These are phyloP conservation scores for Penstemon eatonii DNA, from an alignment of 257 asterid species.

Conservation along the genomic window DNA sequence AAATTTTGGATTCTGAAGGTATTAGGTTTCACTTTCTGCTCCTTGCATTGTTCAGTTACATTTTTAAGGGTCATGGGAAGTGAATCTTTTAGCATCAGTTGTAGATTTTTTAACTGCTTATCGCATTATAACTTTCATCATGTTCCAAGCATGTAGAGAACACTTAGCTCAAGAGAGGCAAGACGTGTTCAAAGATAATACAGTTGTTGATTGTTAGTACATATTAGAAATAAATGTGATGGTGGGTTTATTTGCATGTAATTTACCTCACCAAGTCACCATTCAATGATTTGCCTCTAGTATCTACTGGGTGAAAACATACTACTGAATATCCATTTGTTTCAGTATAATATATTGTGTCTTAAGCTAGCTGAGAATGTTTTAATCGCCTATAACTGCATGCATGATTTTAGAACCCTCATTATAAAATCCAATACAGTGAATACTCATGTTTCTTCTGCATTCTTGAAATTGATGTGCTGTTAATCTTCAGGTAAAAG, in stretches of 20 bases:
- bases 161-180: background rate
- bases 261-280: background rate
- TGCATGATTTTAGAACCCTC: too few relatives aligned
- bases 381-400: background rate
- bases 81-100: background rate
- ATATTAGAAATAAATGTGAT: background rate
- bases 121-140: too few relatives aligned
- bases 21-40: slow-evolving; percentile 15
- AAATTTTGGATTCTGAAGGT: slow-evolving; percentile 93
- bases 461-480: slow-evolving; percentile 20
- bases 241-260: slow-evolving; percentile 11
- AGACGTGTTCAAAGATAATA: background rate
- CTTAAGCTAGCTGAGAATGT: background rate
- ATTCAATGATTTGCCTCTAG: background rate
- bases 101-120: too few relatives aligned
- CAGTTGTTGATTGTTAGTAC: background rate
- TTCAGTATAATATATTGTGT: background rate
- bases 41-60: slow-evolving; percentile 3
- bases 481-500: slow-evolving; percentile 68
- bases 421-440: background rate
- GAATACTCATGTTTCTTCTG: slow-evolving; percentile 11
- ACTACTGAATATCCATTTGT: background rate
- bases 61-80: slow-evolving; percentile 2
- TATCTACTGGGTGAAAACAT: background rate
- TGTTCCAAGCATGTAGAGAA: background rate